Evolutionary conservation across 164 flowering plant genomes (phyloP).

Genomic region (Liriodendron chinense): DNA sequence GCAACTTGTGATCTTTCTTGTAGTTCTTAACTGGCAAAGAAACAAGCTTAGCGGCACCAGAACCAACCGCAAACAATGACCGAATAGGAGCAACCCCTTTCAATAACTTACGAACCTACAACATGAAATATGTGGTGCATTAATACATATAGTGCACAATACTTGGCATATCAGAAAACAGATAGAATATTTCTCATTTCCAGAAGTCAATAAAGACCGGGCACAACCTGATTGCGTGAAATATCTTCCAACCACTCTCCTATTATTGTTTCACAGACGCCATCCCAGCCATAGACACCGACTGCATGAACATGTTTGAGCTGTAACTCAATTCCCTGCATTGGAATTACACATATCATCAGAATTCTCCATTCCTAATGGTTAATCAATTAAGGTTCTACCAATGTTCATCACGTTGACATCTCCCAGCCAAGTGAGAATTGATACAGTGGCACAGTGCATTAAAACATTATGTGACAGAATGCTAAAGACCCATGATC

Average conservation of each 20-base stretch:
- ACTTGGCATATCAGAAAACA: not conserved
- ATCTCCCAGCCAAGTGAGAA: too few species aligned
- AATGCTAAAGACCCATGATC: too few species aligned
- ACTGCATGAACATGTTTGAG: constrained; percentile 87
- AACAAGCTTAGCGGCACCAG: constrained; percentile 90
- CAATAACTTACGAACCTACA: constrained; percentile 68
- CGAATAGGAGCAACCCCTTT: constrained; percentile 81
- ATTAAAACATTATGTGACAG: too few species aligned
- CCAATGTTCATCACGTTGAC: too few species aligned
- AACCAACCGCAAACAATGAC: constrained; percentile 76
- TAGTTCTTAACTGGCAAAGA: constrained; percentile 81
- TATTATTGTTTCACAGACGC: constrained; percentile 66
- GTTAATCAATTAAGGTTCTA: not conserved
- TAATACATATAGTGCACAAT: not conserved
- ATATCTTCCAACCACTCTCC: constrained; percentile 98
- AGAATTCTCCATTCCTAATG: constrained; percentile 1
- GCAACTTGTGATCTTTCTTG: constrained; percentile 69
- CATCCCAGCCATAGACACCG: constrained; percentile 87
- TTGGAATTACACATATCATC: constrained; percentile 11
- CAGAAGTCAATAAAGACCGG: not conserved
- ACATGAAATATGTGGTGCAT: not conserved
- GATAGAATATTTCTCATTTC: not conserved
- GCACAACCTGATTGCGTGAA: constrained; percentile 85
- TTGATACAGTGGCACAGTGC: too few species aligned
- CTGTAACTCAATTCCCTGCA: constrained; percentile 87